Conservation (phyloP, 305 asterid genomes). For the Euphrasia arctica region DNA sequence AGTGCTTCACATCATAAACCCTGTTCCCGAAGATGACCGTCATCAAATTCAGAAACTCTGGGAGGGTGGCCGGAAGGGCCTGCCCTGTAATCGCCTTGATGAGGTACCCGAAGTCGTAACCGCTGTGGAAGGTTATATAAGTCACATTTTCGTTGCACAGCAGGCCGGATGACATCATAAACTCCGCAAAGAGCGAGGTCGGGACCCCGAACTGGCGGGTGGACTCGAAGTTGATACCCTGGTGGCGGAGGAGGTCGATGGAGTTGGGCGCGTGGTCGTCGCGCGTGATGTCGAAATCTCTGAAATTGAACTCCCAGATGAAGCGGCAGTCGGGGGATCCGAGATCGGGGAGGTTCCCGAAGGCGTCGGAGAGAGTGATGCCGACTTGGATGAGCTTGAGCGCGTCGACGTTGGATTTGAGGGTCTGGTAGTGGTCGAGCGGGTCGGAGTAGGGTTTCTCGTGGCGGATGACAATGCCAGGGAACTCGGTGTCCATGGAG, state of each 20-base stretch:
- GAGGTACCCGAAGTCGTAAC: constrained; percentile 78
- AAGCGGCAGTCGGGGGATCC: constrained; percentile 28
- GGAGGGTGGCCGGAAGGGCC: constrained; percentile 45
- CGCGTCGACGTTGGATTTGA: constrained; percentile 37
- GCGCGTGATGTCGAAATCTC: constrained; percentile 51
- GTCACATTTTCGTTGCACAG: constrained; percentile 53
- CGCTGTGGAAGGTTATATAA: constrained; percentile 73
- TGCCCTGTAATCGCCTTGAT: constrained; percentile 66
- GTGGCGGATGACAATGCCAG: constrained; percentile 40
- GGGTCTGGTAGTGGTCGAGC: constrained; percentile 40
- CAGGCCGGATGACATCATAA: constrained; percentile 71
- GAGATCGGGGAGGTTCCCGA: constrained; percentile 63
- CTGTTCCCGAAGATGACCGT: constrained; percentile 50
- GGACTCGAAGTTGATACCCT: constrained; percentile 53
- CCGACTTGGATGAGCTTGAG: constrained; percentile 64
- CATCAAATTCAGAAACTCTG: constrained; percentile 50
- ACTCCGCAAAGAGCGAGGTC: constrained; percentile 46
- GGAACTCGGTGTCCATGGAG: constrained; percentile 13
- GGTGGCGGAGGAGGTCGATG: constrained; percentile 60
- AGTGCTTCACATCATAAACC: constrained; percentile 76
- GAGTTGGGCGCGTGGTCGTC: constrained; percentile 62
- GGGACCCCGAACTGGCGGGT: constrained; percentile 38
- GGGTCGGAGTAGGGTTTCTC: constrained; percentile 35
- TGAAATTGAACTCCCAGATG: constrained; percentile 82
- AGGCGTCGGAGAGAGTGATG: constrained; percentile 54